Conservation (phyloP, 2,329 filamentous ascomycete species). For the Rhynchosporium secalis region DNA sequence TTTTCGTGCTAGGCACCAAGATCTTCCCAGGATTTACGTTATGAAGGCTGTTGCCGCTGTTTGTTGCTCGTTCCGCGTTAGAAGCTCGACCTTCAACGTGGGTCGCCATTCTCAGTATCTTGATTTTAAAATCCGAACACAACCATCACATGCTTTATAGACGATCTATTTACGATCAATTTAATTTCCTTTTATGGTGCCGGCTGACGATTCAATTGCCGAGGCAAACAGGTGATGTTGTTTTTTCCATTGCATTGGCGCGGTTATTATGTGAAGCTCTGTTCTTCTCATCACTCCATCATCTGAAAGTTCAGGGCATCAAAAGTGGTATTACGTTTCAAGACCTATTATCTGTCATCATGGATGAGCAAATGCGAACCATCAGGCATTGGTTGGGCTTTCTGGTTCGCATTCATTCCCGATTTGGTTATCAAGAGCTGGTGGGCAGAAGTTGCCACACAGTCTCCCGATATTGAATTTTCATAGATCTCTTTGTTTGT, state of each 20-base stretch:
- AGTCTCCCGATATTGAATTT: background rate
- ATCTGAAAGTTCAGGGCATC: background rate
- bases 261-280: background rate
- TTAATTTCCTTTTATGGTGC: too few species aligned
- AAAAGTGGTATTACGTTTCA: background rate
- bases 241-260: background rate
- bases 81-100: background rate
- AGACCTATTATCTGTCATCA: background rate
- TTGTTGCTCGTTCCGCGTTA: background rate
- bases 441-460: background rate
- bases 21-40: background rate
- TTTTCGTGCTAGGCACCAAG: background rate
- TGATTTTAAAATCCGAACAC: background rate
- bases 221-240: background rate
- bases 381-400: background rate
- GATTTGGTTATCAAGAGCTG: background rate
- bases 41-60: conserved; percentile 7
- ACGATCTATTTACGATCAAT: too few species aligned
- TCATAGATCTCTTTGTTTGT: background rate
- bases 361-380: background rate
- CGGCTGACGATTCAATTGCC: too few species aligned
- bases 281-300: background rate
- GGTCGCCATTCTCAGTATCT: background rate
- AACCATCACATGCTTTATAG: too few species aligned
- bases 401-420: background rate